Evolutionary conservation across 139 green algal genomes (phyloP).

Genomic region (Nannochloris sp.): DNA sequence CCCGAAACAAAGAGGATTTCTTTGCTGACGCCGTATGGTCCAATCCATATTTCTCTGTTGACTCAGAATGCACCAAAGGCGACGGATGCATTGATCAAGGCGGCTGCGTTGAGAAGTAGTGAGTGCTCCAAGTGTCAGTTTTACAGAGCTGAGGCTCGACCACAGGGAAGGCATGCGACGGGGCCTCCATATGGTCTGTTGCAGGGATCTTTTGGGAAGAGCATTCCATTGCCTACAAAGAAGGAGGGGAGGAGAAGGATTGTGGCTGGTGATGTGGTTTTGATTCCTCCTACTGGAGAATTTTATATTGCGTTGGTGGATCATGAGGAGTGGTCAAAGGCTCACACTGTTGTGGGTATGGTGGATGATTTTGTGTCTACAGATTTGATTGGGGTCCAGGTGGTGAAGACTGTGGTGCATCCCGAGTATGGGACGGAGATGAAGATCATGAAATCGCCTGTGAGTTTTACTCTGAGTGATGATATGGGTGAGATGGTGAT

Average conservation of each 20-base stretch:
- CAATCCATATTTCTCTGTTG: not conserved
- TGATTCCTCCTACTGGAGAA: constrained; percentile 39
- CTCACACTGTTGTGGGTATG: constrained; percentile 31
- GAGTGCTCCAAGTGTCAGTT: constrained; percentile 1
- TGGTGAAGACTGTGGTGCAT: constrained; percentile 1
- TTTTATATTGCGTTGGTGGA: constrained; percentile 43
- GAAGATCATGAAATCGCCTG: constrained; percentile 8
- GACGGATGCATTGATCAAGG: constrained; percentile 10
- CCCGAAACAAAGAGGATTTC: not conserved
- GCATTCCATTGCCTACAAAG: constrained; percentile 1
- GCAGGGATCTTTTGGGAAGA: constrained; percentile 30
- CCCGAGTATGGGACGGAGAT: constrained; percentile 12
- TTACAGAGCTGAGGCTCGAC: constrained; percentile 10
- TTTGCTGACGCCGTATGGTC: constrained; percentile 11
- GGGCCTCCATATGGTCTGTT: constrained; percentile 42
- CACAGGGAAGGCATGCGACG: not conserved
- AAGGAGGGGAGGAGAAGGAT: constrained; percentile 3
- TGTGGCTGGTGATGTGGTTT: constrained; percentile 29
- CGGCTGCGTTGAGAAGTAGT: not conserved
- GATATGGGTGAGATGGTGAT: not conserved
- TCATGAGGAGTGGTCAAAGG: constrained; percentile 35
- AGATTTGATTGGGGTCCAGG: constrained; percentile 10
- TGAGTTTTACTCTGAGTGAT: constrained; percentile 5
- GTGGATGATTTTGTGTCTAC: constrained; percentile 8
- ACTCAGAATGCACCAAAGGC: not conserved